Evolutionary conservation across 1,284 basidiomycete genomes (phyloP), one percentile per base, ranked within the genome.

Genomic region (Salmacisia buchloeana): DNA sequence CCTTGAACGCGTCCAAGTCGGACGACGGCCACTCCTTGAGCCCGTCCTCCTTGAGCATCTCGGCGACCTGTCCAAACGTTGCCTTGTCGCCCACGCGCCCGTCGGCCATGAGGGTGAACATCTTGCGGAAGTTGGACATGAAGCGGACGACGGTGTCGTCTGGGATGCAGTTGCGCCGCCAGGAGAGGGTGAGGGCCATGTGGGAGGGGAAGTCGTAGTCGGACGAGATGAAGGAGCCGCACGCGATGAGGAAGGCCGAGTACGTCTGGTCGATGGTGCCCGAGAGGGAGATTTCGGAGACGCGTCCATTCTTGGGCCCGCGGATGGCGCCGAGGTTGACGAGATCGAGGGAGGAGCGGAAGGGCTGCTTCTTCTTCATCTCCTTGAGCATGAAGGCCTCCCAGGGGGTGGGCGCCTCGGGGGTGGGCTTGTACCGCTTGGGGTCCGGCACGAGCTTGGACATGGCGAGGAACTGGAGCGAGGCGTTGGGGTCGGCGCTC

Each of bases 201-300:
- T 27, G 29, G 33, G 27, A 31, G 4, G 49, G 49, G 49, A 54
- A 33, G 31, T 54, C 49, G 9, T 27, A 15, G 7, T 54, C 49
- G 49, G 31, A 31, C 29, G 49, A 54, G 49, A 54, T 33, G 27
- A 54, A 54, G 49, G 25, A 18, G 27, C 27, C 25, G 31, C 25
- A 54, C 12, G 31, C 49, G 27, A 54, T 27, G 29, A 54, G 10
- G 27, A 54, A 54, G 49, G 49, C 49, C 3, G 49, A 54, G 29
- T 54, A 54, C 3, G 29, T 27, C 49, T 54, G 49, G 31, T 54
- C 49, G 29, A 54, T 54, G 15, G 49, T 54, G 49, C 49, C 49
- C 29, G 49, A 27, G 27, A 54, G 23, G 15, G 29, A 31, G 49
- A 54, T 31, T 15, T 54, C 49, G 2, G 49, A 54, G 15, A 54